Percentiles rank a stretch among this genome's conserved stretches.
Evolutionary conservation across 192 early-diverging fungal genomes (phyloP).

Genomic region (Coemansia sp.): DNA sequence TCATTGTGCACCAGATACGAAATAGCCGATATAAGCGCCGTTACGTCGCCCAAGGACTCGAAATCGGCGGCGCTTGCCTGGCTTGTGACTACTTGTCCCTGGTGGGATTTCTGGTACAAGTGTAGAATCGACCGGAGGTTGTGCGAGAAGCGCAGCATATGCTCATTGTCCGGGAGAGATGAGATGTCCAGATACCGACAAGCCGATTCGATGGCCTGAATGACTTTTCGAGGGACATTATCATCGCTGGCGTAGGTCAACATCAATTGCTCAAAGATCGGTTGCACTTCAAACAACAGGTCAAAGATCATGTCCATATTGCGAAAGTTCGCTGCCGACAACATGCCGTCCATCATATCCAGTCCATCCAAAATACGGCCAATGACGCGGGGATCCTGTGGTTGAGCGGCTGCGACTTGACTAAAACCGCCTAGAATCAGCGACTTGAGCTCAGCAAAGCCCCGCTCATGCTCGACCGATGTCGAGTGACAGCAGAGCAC

Average conservation of each 20-base stretch:
- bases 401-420: conserved; percentile 10
- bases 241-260: conserved; percentile 26
- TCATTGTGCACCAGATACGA: conserved; percentile 47
- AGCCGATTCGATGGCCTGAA: conserved; percentile 46
- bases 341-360: conserved; percentile 53
- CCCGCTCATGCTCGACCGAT: conserved; percentile 22
- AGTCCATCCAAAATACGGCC: conserved; percentile 39
- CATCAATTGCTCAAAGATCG: conserved; percentile 33
- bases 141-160: conserved; percentile 35
- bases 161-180: conserved; percentile 39
- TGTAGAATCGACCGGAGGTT: conserved; percentile 30
- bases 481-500: conserved; percentile 39
- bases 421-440: conserved; percentile 24
- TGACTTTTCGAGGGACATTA: conserved; percentile 21
- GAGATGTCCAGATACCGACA: conserved; percentile 40
- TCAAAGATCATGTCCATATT: conserved; percentile 47
- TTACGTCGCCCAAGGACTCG: conserved; percentile 26
- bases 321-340: conserved; percentile 40
- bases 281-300: conserved; percentile 43
- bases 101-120: conserved; percentile 20
- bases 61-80: conserved; percentile 15
- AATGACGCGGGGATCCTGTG: conserved; percentile 29
- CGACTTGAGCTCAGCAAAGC: conserved; percentile 35
- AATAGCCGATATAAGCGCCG: conserved; percentile 31
- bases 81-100: background rate